Conservation (phyloP, 2,329 filamentous ascomycete species). For the Cladosporium sp. region DNA sequence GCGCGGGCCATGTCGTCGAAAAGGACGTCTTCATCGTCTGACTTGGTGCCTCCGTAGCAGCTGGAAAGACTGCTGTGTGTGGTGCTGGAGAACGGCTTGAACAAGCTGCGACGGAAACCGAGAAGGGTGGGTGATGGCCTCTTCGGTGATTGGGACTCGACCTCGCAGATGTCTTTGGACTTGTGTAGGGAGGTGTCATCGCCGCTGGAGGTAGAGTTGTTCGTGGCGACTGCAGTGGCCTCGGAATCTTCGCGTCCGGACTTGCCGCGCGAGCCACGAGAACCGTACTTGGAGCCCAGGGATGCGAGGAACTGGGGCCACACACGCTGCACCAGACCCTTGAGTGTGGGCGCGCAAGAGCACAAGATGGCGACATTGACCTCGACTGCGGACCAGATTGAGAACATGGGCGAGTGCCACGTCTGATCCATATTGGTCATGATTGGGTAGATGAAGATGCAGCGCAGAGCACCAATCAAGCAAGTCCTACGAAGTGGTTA, state of each 20-base stretch:
- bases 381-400: slow-evolving; percentile 19
- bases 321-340: slow-evolving; percentile 16
- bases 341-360: slow-evolving; percentile 16
- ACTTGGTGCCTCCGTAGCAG: slow-evolving; percentile 12
- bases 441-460: slow-evolving; percentile 32
- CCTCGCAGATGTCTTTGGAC: slow-evolving; percentile 9
- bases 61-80: slow-evolving; percentile 9
- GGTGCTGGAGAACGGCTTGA: slow-evolving; percentile 14
- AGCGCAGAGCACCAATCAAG: slow-evolving; percentile 36
- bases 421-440: slow-evolving; percentile 11
- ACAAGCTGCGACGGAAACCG: slow-evolving; percentile 19
- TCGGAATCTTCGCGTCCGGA: slow-evolving; percentile 17
- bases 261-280: slow-evolving; percentile 16
- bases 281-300: slow-evolving; percentile 13
- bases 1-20: slow-evolving; percentile 3
- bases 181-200: slow-evolving; percentile 9
- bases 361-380: slow-evolving; percentile 20
- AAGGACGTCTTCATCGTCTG: slow-evolving; percentile 10
- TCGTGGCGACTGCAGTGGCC: slow-evolving; percentile 10
- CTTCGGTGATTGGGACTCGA: slow-evolving; percentile 11
- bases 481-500: slow-evolving; percentile 28
- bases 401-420: slow-evolving; percentile 18
- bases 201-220: neutral
- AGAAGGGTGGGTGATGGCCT: slow-evolving; percentile 3
- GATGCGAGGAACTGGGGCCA: slow-evolving; percentile 25